These are phyloP conservation scores for Penicillium fuscoglaucum DNA, from an alignment of 2,329 filamentous ascomycete species.

Conservation along the genomic window DNA sequence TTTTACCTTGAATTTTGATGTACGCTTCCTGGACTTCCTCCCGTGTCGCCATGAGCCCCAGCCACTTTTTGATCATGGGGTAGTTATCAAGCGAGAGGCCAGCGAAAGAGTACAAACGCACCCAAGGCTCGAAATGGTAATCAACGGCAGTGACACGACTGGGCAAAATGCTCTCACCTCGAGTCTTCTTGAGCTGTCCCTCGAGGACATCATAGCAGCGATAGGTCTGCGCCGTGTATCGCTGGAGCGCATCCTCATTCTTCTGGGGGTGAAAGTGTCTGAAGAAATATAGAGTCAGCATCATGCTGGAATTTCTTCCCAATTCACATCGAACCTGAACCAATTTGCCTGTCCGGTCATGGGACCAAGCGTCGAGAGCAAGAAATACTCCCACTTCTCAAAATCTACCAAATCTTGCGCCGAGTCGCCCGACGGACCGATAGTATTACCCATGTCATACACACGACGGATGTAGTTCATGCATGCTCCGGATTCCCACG, in stretches of 20 bases:
- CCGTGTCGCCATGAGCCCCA: slow-evolving; percentile 36
- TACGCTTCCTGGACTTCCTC: slow-evolving; percentile 46
- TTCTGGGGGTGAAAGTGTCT: slow-evolving; percentile 42
- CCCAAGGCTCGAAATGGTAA: slow-evolving; percentile 47
- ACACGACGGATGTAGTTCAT: slow-evolving; percentile 43
- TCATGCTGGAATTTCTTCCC: neutral
- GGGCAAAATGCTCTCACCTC: slow-evolving; percentile 41
- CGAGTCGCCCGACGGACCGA: slow-evolving; percentile 36
- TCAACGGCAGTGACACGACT: slow-evolving; percentile 43
- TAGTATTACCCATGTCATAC: slow-evolving; percentile 45
- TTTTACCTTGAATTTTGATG: slow-evolving; percentile 29
- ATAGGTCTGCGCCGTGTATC: slow-evolving; percentile 43
- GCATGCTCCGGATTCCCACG: slow-evolving; percentile 43
- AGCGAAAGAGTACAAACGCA: slow-evolving; percentile 41
- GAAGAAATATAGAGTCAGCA: neutral
- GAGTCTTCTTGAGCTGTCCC: slow-evolving; percentile 42
- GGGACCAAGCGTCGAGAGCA: slow-evolving; percentile 44
- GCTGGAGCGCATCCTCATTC: slow-evolving; percentile 45
- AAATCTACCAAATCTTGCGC: slow-evolving; percentile 46
- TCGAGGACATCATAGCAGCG: slow-evolving; percentile 48
- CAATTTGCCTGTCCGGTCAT: slow-evolving; percentile 46
- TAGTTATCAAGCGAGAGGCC: slow-evolving; percentile 44
- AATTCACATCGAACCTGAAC: slow-evolving; percentile 32
- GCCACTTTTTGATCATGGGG: slow-evolving; percentile 43
- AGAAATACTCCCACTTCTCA: slow-evolving; percentile 50